Base-by-base conservation (phyloP, 176 grass and related monocot genomes). In the Ensete glaucum region DNA sequence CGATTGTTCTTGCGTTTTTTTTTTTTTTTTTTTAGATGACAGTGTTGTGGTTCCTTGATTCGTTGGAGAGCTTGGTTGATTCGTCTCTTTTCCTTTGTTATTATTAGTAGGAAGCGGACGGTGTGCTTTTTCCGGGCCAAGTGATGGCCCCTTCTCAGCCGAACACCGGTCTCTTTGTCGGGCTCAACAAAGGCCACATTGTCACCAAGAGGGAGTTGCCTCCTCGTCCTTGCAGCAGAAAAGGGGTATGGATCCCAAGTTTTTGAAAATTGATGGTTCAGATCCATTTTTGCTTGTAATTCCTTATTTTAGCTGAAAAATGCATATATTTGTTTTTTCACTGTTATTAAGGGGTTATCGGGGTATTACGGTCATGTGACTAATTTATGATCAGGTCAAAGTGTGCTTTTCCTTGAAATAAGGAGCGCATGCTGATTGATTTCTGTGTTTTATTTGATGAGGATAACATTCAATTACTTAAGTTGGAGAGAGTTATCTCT, bases 201-300 rank as follows among this genome's bases (percentile, higher is more conserved):
- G 69, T 71, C 49, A 71, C 69, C 69, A 71, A 52, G 34, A 50
- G 69, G 50, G 48, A 71, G 48, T 16, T 71, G 69, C 48, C 69
- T 12, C 49, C 17, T 52, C 69, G 69, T 17, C 68, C 68, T 51
- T 71, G 29, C 7, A 71, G 48, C 68, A 15, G 68, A 51, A 71
- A 71, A 50, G 68, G 68, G 69, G 69, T 71, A 71, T 21, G 69
- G 20, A 19, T 50, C 2, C 17, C 8, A 62, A 21, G 20, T 62
- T 62, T 62, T 43, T 43, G 34, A 43, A 43, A 43, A 43, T 43
- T 6, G 34, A 43, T 65, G 11, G 11, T 20, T n/a, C 11, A 60
- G n/a, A 60, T 9, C 9, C 17, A 20, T 60, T 60, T 60, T n/a
- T 1, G 57, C 15, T 43, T 6, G 34, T 58, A 58, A 58, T n/a